Base-by-base conservation (phyloP, 2,329 filamentous ascomycete genomes). In the Pseudogymnoascus pannorum region DNA sequence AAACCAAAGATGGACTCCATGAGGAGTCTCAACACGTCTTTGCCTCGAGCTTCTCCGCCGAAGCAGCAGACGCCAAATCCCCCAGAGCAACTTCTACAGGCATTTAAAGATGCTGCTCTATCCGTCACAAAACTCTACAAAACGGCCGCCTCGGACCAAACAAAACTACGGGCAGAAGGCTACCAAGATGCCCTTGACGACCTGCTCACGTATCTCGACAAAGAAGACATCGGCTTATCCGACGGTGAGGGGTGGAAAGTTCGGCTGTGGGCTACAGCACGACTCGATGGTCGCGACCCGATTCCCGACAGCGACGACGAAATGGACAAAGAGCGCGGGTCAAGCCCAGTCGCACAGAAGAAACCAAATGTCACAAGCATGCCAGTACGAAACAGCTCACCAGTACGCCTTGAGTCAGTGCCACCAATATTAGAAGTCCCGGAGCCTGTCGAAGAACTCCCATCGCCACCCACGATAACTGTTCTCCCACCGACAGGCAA, bases 61-160 rank as follows among this genome's bases (percentile, higher is more conserved):
- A 79, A 74, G 62, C 72, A 73, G 58, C 68, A 67, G 40, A 48
- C 68, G n/a, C 72, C 69, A 62, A 78, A 79, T 51, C 76, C 78
- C 16, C 81, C 83, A 16, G 85, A 87, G 70, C 81, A 86, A 71
- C 85, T 97, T 57, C 85, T 97, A 62, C 87, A 93, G 68, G 87
- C 91, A 62, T 99, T 99, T 81, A 94, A 92, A 74, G 86, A 89
- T 14, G 94, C 94, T 33, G 94, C 94, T 18, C 81, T 97, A 33
- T 96, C 92, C 5, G 92, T 97, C 61, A 97, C 94, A 57, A 96
- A 95, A 71, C 86, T 99, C 12, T 97, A 97, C 78, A 97, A 96
- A 76, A 92, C 87, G 38, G 93, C 93, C 2, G 88, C 90, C 11
- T 81, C 86, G 31, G 89, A 90, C 57, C 87, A 94, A 72, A 81